Conservation (phyloP, 768 basidiomycete species). For the Suillus hirtellus region DNA sequence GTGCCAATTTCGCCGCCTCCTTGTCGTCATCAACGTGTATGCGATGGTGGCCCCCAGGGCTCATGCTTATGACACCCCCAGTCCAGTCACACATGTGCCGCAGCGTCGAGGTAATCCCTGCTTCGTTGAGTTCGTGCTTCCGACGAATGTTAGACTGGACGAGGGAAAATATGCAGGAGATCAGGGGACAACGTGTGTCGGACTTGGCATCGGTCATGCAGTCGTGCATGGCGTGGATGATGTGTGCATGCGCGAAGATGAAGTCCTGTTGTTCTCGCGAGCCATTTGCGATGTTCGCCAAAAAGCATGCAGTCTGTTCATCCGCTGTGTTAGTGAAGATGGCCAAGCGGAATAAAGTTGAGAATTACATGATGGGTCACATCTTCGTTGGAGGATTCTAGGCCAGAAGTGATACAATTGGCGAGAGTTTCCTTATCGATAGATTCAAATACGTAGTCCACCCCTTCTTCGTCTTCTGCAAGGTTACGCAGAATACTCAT, state of each 20-base stretch:
- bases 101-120: conserved; percentile 46
- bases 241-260: conserved; percentile 50
- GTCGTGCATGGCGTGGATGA: conserved; percentile 54
- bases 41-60: conserved; percentile 35
- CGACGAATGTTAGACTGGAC: conserved; percentile 41
- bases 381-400: conserved; percentile 54
- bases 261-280: conserved; percentile 46
- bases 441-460: conserved; percentile 57
- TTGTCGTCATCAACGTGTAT: conserved; percentile 57
- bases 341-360: neutral
- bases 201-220: conserved; percentile 62
- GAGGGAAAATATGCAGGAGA: conserved; percentile 59
- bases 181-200: conserved; percentile 60
- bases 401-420: conserved; percentile 43
- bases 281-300: conserved; percentile 73
- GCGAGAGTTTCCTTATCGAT: conserved; percentile 50
- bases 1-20: conserved; percentile 58
- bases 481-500: conserved; percentile 68
- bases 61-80: conserved; percentile 24
- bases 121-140: conserved; percentile 41
- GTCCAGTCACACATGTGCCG: conserved; percentile 44
- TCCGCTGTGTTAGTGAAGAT: neutral
- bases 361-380: conserved; percentile 51
- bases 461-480: conserved; percentile 63
- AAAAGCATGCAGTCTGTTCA: conserved; percentile 54